phyloP scores from a whole-genome alignment of 2,329 filamentous ascomycete genomes.

The Monilinia fructicola region DNA sequence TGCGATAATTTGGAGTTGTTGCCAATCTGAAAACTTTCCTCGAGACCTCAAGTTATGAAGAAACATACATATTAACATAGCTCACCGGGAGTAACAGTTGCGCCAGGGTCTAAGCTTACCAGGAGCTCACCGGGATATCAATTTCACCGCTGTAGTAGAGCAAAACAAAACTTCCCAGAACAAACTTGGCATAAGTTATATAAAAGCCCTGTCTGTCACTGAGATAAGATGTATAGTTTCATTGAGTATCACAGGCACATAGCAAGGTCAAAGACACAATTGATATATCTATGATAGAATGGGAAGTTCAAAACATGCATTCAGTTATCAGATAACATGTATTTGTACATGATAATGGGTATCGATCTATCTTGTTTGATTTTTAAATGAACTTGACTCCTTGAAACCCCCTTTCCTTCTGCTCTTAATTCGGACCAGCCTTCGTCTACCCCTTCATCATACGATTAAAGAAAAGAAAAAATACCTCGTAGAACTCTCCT shows the following conservation, averaged over 20 bases:
- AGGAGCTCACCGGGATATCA: background rate
- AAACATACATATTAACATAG: no score
- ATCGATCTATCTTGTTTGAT: constrained; percentile 17
- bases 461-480: background rate
- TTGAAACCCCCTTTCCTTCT: background rate
- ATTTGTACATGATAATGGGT: constrained; percentile 15
- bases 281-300: background rate
- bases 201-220: background rate
- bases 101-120: background rate
- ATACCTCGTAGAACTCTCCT: background rate
- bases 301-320: no score
- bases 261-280: background rate
- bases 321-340: background rate
- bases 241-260: background rate
- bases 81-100: background rate
- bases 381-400: background rate
- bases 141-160: background rate
- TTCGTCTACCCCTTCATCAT: background rate
- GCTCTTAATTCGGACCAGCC: background rate
- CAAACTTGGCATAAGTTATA: background rate
- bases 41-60: no score
- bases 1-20: background rate
- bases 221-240: background rate
- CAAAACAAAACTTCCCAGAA: background rate
- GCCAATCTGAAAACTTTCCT: no score